Conservation (phyloP, 2,329 filamentous ascomycete species). For the Aspergillus floridensis region DNA sequence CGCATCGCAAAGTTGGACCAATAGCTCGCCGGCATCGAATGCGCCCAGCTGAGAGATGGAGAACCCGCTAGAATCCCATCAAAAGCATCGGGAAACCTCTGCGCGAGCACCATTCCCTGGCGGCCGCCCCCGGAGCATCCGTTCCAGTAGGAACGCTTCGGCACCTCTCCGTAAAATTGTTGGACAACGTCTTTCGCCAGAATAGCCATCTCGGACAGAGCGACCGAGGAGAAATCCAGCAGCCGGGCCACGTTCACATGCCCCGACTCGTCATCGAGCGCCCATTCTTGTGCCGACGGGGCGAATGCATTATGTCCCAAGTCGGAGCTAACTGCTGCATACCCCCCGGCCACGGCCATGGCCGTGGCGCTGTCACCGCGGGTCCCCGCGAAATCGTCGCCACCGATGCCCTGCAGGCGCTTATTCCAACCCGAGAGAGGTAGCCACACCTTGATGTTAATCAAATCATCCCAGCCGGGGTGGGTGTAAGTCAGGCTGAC, state of each 20-base stretch:
- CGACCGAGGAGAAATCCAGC: conserved; percentile 33
- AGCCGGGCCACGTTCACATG: conserved; percentile 27
- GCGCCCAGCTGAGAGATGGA: conserved; percentile 44
- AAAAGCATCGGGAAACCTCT: conserved; percentile 55
- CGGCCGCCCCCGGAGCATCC: conserved; percentile 25
- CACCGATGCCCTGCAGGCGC: conserved; percentile 8
- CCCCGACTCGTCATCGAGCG: neutral
- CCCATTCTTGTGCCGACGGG: neutral
- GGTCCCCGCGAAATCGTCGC: conserved; percentile 2
- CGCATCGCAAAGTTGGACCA: conserved; percentile 11
- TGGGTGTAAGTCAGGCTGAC: conserved; percentile 7
- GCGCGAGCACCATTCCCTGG: conserved; percentile 37
- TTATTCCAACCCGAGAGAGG: conserved; percentile 5
- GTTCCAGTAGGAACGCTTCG: conserved; percentile 19
- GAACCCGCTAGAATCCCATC: conserved; percentile 54
- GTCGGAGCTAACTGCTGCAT: conserved; percentile 9
- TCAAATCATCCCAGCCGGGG: neutral
- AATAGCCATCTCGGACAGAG: conserved; percentile 34
- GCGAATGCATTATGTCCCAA: conserved; percentile 1
- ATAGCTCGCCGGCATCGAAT: conserved; percentile 23
- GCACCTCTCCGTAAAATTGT: conserved; percentile 28
- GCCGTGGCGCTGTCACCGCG: neutral
- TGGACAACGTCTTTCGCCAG: conserved; percentile 29
- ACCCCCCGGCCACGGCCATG: conserved; percentile 5
- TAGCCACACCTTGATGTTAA: conserved; percentile 9